Evolutionary conservation across 371 early-diverging fungal species (phyloP).

Genomic region (Mortierella sp.): DNA sequence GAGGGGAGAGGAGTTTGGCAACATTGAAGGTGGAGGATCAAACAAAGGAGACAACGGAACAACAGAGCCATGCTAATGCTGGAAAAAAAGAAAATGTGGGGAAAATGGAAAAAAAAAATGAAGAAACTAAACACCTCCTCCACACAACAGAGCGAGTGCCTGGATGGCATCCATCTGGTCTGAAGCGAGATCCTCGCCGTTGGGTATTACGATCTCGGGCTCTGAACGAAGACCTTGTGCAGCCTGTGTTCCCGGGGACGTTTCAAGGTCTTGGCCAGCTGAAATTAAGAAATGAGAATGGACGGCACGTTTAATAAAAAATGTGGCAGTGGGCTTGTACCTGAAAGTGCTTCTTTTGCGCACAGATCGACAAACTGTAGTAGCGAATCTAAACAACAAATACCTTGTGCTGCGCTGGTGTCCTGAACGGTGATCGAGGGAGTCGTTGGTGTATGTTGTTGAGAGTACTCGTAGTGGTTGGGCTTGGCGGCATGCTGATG

Average conservation of each 20-base stretch:
- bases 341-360: constrained; percentile 15
- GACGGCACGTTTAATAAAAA: not conserved
- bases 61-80: not conserved
- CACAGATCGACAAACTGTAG: constrained; percentile 4
- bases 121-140: constrained; percentile 40
- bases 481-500: constrained; percentile 5
- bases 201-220: constrained; percentile 56
- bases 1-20: constrained; percentile 8
- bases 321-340: not conserved
- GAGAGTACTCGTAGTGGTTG: not conserved
- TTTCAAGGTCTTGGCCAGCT: not conserved
- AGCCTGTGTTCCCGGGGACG: not conserved
- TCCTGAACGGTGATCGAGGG: not conserved
- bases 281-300: not conserved
- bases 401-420: not conserved
- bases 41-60: not conserved
- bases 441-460: constrained; percentile 6
- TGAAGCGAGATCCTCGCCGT: constrained; percentile 51
- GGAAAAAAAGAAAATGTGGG: not conserved
- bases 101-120: not conserved
- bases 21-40: not conserved
- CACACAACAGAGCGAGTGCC: constrained; percentile 49
- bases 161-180: constrained; percentile 58
- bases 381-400: not conserved
- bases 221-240: constrained; percentile 18